Conservation (phyloP, 768 basidiomycete species). For the Suillus fuscotomentosus region DNA sequence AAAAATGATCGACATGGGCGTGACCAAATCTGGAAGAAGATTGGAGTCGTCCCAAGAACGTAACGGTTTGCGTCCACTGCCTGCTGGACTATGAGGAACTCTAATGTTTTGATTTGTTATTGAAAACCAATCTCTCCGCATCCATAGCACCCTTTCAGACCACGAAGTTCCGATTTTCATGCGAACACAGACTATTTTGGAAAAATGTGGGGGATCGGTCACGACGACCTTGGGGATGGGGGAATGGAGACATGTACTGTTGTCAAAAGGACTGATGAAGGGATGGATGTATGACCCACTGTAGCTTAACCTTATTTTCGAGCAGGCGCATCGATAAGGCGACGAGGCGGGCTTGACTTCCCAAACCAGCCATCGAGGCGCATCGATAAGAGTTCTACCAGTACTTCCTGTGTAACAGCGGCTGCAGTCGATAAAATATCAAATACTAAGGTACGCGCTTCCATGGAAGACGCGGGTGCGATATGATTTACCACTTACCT, state of each 20-base stretch:
- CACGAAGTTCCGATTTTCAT: background rate
- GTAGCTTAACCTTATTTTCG: slow-evolving; percentile 13
- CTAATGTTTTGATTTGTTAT: background rate
- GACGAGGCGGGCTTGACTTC: slow-evolving; percentile 7
- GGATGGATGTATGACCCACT: background rate
- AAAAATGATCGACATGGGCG: background rate
- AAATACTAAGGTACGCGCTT: slow-evolving; percentile 8
- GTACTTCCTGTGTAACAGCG: slow-evolving; percentile 7
- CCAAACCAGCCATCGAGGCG: slow-evolving; percentile 20
- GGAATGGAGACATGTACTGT: background rate
- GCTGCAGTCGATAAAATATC: slow-evolving; percentile 11
- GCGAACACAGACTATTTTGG: background rate
- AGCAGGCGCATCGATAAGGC: slow-evolving; percentile 9
- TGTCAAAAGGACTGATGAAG: background rate
- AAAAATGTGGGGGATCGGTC: slow-evolving; percentile 1
- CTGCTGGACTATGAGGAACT: background rate
- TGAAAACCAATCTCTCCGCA: background rate
- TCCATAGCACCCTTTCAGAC: background rate
- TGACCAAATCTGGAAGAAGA: background rate
- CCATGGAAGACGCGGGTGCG: slow-evolving; percentile 11
- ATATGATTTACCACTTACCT: background rate
- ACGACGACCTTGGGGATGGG: background rate
- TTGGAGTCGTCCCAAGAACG: background rate
- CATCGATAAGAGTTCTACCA: slow-evolving; percentile 29
- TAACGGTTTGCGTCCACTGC: background rate